A percentile compares a stretch with the other conserved stretches of the same genome.
phyloP scores from a whole-genome alignment of 768 basidiomycete species.

The Lentinula detonsa region DNA sequence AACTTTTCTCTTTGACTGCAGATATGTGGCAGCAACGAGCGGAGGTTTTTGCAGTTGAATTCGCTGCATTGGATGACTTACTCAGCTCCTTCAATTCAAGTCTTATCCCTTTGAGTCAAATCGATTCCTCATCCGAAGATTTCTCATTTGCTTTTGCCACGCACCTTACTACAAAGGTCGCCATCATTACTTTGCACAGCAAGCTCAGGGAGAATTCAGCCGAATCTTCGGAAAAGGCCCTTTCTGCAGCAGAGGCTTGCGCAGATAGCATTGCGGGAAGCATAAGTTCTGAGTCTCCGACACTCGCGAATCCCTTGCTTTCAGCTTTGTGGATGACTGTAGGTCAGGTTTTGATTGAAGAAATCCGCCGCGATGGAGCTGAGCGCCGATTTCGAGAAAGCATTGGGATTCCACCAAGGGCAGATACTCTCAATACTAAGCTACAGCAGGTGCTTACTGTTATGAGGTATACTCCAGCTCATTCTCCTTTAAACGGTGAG shows the following conservation, averaged over 20 bases:
- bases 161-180: slow-evolving; percentile 19
- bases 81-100: slow-evolving; percentile 13
- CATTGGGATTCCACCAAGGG: neutral
- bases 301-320: slow-evolving; percentile 1
- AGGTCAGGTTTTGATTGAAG: slow-evolving; percentile 1
- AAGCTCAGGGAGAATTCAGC: neutral
- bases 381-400: neutral
- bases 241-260: neutral
- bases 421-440: neutral
- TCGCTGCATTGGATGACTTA: slow-evolving; percentile 19
- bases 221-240: neutral
- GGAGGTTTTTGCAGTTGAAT: neutral
- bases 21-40: neutral
- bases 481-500: neutral
- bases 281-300: neutral
- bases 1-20: too few species aligned
- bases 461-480: neutral
- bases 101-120: slow-evolving; percentile 1
- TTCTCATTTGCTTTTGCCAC: slow-evolving; percentile 16
- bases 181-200: slow-evolving; percentile 19
- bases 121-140: slow-evolving; percentile 3
- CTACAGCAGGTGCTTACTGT: neutral
- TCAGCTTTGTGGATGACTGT: neutral
- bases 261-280: neutral
- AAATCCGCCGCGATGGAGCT: neutral